phyloP scores from a whole-genome alignment of 257 asterid species.

The Solanum pennellii region DNA sequence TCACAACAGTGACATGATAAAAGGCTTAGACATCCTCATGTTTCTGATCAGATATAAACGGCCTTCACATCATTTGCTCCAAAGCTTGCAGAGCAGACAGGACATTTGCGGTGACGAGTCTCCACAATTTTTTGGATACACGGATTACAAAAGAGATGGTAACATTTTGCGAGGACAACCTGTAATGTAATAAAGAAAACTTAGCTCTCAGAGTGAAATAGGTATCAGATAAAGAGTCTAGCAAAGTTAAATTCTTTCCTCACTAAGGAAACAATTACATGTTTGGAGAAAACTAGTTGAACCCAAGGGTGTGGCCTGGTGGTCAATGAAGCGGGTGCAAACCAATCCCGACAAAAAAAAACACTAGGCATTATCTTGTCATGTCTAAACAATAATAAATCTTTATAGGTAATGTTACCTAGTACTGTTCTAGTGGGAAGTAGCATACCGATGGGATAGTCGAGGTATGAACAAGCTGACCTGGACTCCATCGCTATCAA shows the following conservation, averaged over 20 bases:
- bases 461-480: background rate
- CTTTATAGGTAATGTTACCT: background rate
- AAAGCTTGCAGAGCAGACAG: conserved; percentile 77
- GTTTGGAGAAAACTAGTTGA: background rate
- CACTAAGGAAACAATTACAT: background rate
- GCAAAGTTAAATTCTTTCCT: background rate
- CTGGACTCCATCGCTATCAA: background rate
- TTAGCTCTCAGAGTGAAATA: background rate
- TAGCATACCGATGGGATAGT: background rate
- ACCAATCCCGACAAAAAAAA: background rate
- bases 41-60: conserved; percentile 61
- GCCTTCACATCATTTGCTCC: conserved; percentile 84
- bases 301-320: background rate
- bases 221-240: background rate
- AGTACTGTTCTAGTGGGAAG: background rate
- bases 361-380: background rate
- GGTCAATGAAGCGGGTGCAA: background rate
- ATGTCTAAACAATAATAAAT: background rate
- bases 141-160: conserved; percentile 87
- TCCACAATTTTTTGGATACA: conserved; percentile 68
- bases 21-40: background rate
- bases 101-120: conserved; percentile 87
- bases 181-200: conserved; percentile 17
- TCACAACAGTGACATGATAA: background rate
- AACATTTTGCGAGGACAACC: conserved; percentile 96